phyloP scores from a whole-genome alignment of 805 yeast species.

The Tetrapisispora fleetii region DNA sequence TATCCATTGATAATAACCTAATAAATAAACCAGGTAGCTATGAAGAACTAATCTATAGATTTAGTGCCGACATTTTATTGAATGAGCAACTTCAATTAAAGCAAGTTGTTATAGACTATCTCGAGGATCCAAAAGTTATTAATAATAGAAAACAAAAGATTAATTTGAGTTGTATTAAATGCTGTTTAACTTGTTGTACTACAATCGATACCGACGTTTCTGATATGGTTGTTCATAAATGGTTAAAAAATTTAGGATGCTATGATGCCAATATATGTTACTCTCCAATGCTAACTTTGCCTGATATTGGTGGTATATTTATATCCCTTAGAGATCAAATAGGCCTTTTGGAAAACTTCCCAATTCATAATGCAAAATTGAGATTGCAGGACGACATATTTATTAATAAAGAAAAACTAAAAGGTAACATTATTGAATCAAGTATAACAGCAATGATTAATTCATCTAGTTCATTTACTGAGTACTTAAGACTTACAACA shows the following conservation, averaged over 20 bases:
- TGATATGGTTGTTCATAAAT: slow-evolving; percentile 78
- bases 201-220: slow-evolving; percentile 91
- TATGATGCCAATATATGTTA: slow-evolving; percentile 62
- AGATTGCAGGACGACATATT: slow-evolving; percentile 26
- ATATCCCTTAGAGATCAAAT: slow-evolving; percentile 88
- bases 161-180: slow-evolving; percentile 68
- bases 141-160: slow-evolving; percentile 68
- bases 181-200: slow-evolving; percentile 83
- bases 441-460: slow-evolving; percentile 25
- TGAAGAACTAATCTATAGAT: slow-evolving; percentile 67
- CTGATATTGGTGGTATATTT: slow-evolving; percentile 95
- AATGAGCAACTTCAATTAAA: slow-evolving; percentile 85
- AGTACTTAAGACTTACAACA: slow-evolving; percentile 66
- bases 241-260: slow-evolving; percentile 87
- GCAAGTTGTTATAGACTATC: slow-evolving; percentile 86
- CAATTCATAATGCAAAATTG: slow-evolving; percentile 22
- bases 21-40: slow-evolving; percentile 78
- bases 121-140: slow-evolving; percentile 79
- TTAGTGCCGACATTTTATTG: slow-evolving; percentile 60
- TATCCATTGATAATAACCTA: slow-evolving; percentile 68
- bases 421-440: slow-evolving; percentile 25
- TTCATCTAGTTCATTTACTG: slow-evolving; percentile 31
- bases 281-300: slow-evolving; percentile 78
- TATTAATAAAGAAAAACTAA: slow-evolving; percentile 29
- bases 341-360: slow-evolving; percentile 25